Conservation (phyloP, 2,329 filamentous ascomycete genomes). For the Fusarium liriodendri region DNA sequence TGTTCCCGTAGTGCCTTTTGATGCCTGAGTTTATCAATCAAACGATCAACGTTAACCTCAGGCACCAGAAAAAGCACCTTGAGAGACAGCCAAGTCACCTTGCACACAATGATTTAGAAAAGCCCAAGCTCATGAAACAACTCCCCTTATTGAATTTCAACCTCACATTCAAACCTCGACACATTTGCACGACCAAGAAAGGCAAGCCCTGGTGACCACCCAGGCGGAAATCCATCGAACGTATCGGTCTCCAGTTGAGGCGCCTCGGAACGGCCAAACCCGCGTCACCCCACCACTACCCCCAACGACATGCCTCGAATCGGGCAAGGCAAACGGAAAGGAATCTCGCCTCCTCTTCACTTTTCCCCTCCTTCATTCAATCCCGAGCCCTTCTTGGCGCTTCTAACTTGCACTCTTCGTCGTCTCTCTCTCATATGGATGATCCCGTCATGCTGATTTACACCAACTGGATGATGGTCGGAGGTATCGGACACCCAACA, state of each 20-base stretch:
- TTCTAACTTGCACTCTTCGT: background rate
- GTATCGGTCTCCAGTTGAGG: conserved; percentile 3
- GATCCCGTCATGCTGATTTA: background rate
- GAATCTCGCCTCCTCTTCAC: conserved; percentile 3
- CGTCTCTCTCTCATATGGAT: background rate
- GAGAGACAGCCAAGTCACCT: background rate
- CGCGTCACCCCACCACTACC: conserved; percentile 35
- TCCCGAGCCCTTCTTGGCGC: background rate
- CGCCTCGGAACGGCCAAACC: conserved; percentile 28
- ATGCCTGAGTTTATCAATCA: conserved; percentile 7
- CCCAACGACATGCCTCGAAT: conserved; percentile 30
- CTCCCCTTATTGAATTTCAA: background rate
- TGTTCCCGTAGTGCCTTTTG: background rate
- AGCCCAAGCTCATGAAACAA: background rate
- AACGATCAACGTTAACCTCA: conserved; percentile 2
- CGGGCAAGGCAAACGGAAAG: background rate
- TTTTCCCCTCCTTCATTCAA: background rate
- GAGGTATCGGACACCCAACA: background rate
- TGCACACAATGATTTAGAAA: background rate
- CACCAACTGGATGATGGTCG: background rate
- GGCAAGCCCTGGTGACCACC: background rate
- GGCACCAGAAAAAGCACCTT: background rate
- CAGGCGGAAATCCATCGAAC: background rate
- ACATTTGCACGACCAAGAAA: background rate
- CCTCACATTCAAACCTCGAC: background rate